Conservation (phyloP, 176 grass and related monocot species). For the Echinochloa phyllopogon region DNA sequence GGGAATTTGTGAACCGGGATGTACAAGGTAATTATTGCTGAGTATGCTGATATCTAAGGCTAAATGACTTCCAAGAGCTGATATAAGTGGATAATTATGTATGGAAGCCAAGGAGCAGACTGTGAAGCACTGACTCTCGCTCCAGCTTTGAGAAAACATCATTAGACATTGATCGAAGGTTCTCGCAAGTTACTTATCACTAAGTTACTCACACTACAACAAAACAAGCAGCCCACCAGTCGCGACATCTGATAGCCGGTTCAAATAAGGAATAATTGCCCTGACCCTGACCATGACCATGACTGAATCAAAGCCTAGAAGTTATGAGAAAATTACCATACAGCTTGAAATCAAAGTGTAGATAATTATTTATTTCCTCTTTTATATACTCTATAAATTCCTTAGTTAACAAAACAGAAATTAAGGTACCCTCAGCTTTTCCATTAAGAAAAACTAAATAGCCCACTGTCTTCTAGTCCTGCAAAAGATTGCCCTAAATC, state of each 20-base stretch:
- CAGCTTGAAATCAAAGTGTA: not conserved
- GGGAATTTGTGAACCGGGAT: not conserved
- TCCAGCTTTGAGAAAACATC: not conserved
- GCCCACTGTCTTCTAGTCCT: too few relatives aligned
- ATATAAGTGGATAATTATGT: not conserved
- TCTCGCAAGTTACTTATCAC: not conserved
- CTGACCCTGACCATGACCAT: too few relatives aligned
- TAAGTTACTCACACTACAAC: not conserved
- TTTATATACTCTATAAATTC: too few relatives aligned
- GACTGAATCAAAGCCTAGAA: not conserved
- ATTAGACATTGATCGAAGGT: too few relatives aligned
- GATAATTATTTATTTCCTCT: too few relatives aligned
- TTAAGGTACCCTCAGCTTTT: too few relatives aligned
- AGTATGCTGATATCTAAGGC: not conserved
- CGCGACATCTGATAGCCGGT: not conserved
- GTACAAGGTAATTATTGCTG: not conserved
- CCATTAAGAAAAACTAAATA: too few relatives aligned
- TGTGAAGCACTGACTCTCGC: not conserved
- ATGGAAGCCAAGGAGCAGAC: not conserved
- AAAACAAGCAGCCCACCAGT: not conserved
- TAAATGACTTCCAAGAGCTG: constrained; percentile 8
- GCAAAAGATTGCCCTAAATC: not conserved
- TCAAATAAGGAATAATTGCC: not conserved
- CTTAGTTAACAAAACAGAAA: too few relatives aligned
- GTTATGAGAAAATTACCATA: not conserved